Evolutionary conservation across 2,329 filamentous ascomycete genomes (phyloP).

Genomic region (Venturiaceae sp.): DNA sequence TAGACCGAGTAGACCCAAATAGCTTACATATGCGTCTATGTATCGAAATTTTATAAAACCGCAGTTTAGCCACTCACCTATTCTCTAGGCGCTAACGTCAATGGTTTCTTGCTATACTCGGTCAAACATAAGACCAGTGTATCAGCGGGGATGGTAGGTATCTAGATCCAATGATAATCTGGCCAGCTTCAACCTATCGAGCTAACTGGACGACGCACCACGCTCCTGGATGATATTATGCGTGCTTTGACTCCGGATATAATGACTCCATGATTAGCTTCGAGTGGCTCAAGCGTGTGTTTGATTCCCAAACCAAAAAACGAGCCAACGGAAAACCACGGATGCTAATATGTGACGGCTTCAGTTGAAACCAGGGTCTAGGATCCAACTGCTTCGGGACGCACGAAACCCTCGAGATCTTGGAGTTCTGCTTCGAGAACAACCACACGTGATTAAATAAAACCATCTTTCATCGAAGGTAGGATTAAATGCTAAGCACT

Average conservation of each 20-base stretch:
- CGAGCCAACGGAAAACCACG: constrained; percentile 16
- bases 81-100: too few relatives aligned
- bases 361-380: too few relatives aligned
- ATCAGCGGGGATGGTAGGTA: background rate
- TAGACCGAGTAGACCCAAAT: too few relatives aligned
- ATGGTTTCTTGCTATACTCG: too few relatives aligned
- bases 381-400: constrained; percentile 21
- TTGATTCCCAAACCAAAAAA: constrained; percentile 19
- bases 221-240: constrained; percentile 1
- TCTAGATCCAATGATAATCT: constrained; percentile 3
- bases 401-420: constrained; percentile 24
- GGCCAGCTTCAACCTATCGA: constrained; percentile 3
- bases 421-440: constrained; percentile 21
- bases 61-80: too few relatives aligned
- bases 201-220: background rate
- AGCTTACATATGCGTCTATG: too few relatives aligned
- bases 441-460: too few relatives aligned
- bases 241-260: constrained; percentile 11
- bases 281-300: constrained; percentile 19
- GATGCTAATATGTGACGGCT: constrained; percentile 20
- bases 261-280: constrained; percentile 19
- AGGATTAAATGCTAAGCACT: too few relatives aligned
- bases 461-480: too few relatives aligned
- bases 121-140: too few relatives aligned
- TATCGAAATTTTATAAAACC: too few relatives aligned